These are phyloP conservation scores for Neonectria ditissima DNA, from an alignment of 2,329 filamentous ascomycete species.

Conservation along the genomic window DNA sequence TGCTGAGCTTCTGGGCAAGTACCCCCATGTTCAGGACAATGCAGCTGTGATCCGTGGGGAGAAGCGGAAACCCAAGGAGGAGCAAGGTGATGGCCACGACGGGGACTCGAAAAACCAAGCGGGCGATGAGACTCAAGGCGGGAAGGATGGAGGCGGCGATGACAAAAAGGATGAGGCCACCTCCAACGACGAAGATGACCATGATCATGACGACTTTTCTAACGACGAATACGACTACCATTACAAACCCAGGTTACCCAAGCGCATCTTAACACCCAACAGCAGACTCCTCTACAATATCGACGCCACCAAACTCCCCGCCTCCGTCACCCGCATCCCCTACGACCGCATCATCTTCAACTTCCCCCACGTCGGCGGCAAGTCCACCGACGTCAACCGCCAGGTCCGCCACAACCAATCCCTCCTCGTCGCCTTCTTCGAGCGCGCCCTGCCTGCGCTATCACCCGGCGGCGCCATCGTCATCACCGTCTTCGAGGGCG, in stretches of 20 bases:
- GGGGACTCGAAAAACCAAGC: conserved; percentile 20
- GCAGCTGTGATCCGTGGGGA: conserved; percentile 61
- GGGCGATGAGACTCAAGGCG: conserved; percentile 26
- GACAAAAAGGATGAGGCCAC: conserved; percentile 29
- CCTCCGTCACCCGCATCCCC: conserved; percentile 54
- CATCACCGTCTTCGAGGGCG: conserved; percentile 90
- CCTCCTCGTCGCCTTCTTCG: conserved; percentile 77
- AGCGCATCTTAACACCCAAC: conserved; percentile 34
- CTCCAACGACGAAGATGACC: conserved; percentile 27
- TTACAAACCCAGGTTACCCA: conserved; percentile 18
- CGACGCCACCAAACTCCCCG: conserved; percentile 73
- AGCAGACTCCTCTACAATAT: conserved; percentile 68
- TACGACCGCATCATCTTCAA: conserved; percentile 93
- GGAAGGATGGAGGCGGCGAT: conserved; percentile 33
- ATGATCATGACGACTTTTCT: conserved; percentile 35
- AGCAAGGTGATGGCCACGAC: conserved; percentile 13
- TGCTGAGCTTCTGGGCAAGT: conserved; percentile 75
- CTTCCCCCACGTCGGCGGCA: conserved; percentile 95
- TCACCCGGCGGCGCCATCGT: conserved; percentile 71
- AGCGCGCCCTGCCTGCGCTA: conserved; percentile 56
- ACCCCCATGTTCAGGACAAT: conserved; percentile 75
- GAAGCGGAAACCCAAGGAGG: conserved; percentile 33
- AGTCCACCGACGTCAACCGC: conserved; percentile 91
- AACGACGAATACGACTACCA: conserved; percentile 37
- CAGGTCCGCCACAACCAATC: conserved; percentile 94